Conservation (phyloP, 768 basidiomycete species). For the Chalciporus sphaerocephalus region DNA sequence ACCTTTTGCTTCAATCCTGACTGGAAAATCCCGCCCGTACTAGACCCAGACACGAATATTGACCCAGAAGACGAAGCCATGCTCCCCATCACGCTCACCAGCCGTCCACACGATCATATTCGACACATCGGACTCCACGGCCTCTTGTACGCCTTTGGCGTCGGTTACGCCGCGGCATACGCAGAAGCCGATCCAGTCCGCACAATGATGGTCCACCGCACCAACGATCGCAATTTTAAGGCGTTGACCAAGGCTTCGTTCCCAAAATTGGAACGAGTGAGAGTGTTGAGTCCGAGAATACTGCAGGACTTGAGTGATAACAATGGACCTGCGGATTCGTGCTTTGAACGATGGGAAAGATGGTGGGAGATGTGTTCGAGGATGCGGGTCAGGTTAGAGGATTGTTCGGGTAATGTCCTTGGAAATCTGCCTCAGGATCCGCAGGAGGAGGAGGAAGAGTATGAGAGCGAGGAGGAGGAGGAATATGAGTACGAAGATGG, state of each 20-base stretch:
- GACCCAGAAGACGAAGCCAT: slow-evolving; percentile 29
- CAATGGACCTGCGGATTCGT: slow-evolving; percentile 42
- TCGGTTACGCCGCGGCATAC: slow-evolving; percentile 46
- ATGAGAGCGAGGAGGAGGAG: slow-evolving; percentile 32
- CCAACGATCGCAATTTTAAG: slow-evolving; percentile 63
- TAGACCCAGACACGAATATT: slow-evolving; percentile 8
- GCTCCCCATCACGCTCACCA: slow-evolving; percentile 38
- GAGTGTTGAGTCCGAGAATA: slow-evolving; percentile 53
- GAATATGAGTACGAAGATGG: slow-evolving; percentile 30
- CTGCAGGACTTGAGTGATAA: slow-evolving; percentile 54
- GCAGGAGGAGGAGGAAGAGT: slow-evolving; percentile 32
- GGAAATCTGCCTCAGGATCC: slow-evolving; percentile 39
- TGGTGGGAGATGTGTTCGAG: slow-evolving; percentile 58
- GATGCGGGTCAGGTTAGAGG: slow-evolving; percentile 60
- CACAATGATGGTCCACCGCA: slow-evolving; percentile 43
- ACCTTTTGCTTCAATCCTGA: slow-evolving; percentile 73
- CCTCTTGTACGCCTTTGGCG: slow-evolving; percentile 64
- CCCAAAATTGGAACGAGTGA: slow-evolving; percentile 54
- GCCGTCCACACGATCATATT: slow-evolving; percentile 54
- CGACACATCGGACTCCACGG: slow-evolving; percentile 66
- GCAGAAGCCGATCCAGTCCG: slow-evolving; percentile 41
- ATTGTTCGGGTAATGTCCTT: slow-evolving; percentile 65
- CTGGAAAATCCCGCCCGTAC: slow-evolving; percentile 48
- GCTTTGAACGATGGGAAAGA: slow-evolving; percentile 55
- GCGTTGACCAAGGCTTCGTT: slow-evolving; percentile 52